Evolutionary conservation across 371 early-diverging fungal species (phyloP), one percentile per base, ranked within the genome.

Genomic region (Rhizomucor pusillus): DNA sequence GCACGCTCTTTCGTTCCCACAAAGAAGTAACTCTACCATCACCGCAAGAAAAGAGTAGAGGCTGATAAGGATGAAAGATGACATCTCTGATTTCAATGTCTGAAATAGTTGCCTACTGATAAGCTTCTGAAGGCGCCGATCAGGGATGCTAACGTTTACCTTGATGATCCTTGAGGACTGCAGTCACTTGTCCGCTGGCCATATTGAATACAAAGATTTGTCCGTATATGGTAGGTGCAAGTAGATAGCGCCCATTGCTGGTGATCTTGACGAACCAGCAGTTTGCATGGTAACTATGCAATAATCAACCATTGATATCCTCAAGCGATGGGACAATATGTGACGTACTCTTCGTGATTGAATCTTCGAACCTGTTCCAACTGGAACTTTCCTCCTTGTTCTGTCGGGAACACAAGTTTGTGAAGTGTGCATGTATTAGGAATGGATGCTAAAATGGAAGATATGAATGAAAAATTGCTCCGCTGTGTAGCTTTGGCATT

Each of bases 261-360:
- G 92, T 75, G 47, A 93, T 80, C 36, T 92, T 90, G 24, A 91
- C 89, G 4, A 93, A 73, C 95, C 95, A 95, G 22, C 94, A 93
- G 62, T 95, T 95, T n/a, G 94, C 85, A 57, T 86, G 77, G 55
- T 95, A 90, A 50, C 88, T 90, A 18, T 5, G 29, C 29, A 29
- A 7, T 7, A 29, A 50, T 33, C n/a, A n/a, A 56, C 24, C 12
- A 37, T 37, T 10, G 14, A 89, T 74, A 14, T 83, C 87, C 71
- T 65, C 12, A 14, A 14, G 45, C n/a, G 3, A 29, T 35, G 24
- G 29, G 5, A 34, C 23, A 29, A 7, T 7, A 29, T 3, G 12
- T 10, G 14, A 62, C 79, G 64, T 81, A 93, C 85, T 90, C 85
- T 50, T 85, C 85, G 63, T 92, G 85, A 53, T 82, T 73, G 69